Evolutionary conservation across 2,329 filamentous ascomycete genomes (phyloP).

Genomic region (Bipolaris bicolor): DNA sequence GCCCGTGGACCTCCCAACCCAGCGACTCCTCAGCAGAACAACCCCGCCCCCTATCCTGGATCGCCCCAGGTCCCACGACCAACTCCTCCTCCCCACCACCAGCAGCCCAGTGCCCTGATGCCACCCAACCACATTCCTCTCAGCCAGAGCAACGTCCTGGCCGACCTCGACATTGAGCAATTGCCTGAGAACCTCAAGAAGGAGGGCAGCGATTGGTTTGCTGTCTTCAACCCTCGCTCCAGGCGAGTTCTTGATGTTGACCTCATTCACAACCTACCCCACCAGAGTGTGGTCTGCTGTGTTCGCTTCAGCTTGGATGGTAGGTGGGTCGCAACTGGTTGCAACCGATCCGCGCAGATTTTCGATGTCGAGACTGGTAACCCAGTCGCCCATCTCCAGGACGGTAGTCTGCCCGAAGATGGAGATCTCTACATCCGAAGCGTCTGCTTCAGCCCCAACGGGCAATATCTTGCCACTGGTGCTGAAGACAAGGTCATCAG

Average conservation of each 20-base stretch:
- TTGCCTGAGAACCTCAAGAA: slow-evolving; percentile 88
- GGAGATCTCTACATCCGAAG: slow-evolving; percentile 97
- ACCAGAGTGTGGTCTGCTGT: slow-evolving; percentile 97
- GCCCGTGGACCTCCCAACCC: slow-evolving; percentile 69
- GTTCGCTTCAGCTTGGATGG: slow-evolving; percentile 96
- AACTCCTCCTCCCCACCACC: slow-evolving; percentile 64
- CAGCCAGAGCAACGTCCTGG: slow-evolving; percentile 70
- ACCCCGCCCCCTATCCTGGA: slow-evolving; percentile 83
- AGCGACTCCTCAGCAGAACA: slow-evolving; percentile 90
- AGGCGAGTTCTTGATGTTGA: slow-evolving; percentile 91
- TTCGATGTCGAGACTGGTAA: slow-evolving; percentile 89
- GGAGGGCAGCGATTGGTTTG: slow-evolving; percentile 90
- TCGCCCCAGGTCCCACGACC: slow-evolving; percentile 84
- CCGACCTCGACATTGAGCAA: slow-evolving; percentile 85
- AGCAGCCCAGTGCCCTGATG: slow-evolving; percentile 44
- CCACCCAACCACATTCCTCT: slow-evolving; percentile 51
- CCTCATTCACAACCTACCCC: slow-evolving; percentile 87
- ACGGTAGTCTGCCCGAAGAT: slow-evolving; percentile 82
- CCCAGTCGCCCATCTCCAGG: slow-evolving; percentile 88
- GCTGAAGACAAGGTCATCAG: slow-evolving; percentile 97
- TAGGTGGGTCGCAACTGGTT: slow-evolving; percentile 94
- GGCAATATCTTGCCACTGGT: slow-evolving; percentile 90
- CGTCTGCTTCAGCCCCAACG: slow-evolving; percentile 98
- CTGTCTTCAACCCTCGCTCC: slow-evolving; percentile 92
- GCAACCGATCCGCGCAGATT: slow-evolving; percentile 98